Evolutionary conservation across 345 rosid genomes (phyloP).

Genomic region (Bruguiera gymnorhiza): DNA sequence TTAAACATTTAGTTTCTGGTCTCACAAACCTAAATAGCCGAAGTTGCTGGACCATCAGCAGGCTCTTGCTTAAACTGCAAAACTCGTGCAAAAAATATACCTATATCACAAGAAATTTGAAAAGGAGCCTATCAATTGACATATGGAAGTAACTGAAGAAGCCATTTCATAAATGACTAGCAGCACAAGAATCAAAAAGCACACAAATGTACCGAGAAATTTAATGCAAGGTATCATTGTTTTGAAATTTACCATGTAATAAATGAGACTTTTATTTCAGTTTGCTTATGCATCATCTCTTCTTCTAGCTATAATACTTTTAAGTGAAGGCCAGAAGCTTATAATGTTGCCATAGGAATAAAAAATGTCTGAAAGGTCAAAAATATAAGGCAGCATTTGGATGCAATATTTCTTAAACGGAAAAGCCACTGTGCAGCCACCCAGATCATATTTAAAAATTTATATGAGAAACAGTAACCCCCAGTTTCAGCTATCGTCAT

Average conservation of each 20-base stretch:
- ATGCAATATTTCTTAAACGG: background rate
- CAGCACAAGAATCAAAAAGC: background rate
- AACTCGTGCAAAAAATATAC: slow-evolving; percentile 82
- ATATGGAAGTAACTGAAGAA: background rate
- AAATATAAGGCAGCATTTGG: background rate
- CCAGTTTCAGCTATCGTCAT: too few relatives aligned
- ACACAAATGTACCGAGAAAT: background rate
- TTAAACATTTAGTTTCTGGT: slow-evolving; percentile 15
- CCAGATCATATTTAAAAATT: background rate
- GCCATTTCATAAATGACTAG: background rate
- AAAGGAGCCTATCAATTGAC: background rate
- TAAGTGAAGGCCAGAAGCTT: background rate
- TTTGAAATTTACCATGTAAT: background rate
- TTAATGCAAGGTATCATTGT: background rate
- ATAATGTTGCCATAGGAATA: background rate
- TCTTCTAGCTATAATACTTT: background rate
- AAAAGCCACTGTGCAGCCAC: background rate
- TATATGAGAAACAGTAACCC: too few relatives aligned
- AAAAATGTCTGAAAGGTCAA: background rate
- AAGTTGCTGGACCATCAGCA: slow-evolving; percentile 91
- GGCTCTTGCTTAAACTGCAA: slow-evolving; percentile 82
- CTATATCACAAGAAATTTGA: slow-evolving; percentile 34
- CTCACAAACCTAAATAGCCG: slow-evolving; percentile 64
- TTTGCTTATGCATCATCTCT: background rate
- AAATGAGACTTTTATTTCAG: background rate